Conservation (phyloP, 192 early-diverging fungal genomes). For the Ramicandelaber brevisporus region DNA sequence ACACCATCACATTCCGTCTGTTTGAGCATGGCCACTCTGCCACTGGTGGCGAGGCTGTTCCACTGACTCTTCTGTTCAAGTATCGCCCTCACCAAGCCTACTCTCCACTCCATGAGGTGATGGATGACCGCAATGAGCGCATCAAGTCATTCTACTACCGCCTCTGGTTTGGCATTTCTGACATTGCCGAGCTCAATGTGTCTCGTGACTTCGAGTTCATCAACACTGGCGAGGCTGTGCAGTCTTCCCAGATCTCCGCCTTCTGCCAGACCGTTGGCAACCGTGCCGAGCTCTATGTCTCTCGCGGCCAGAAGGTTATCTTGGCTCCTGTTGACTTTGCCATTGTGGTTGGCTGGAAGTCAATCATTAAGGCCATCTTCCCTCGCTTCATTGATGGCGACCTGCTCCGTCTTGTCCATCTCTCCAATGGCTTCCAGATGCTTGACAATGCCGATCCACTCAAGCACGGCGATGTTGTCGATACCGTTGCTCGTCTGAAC, state of each 20-base stretch:
- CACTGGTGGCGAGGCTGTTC: slow-evolving; percentile 24
- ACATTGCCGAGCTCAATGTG: slow-evolving; percentile 20
- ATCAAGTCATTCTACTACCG: slow-evolving; percentile 69
- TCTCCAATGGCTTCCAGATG: slow-evolving; percentile 81
- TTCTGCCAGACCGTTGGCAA: slow-evolving; percentile 65
- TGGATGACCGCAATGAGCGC: slow-evolving; percentile 35
- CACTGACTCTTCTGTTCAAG: slow-evolving; percentile 53
- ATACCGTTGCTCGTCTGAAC: slow-evolving; percentile 57
- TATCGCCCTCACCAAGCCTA: slow-evolving; percentile 53
- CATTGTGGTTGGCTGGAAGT: slow-evolving; percentile 71
- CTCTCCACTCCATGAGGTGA: slow-evolving; percentile 50
- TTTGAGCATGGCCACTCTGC: slow-evolving; percentile 32
- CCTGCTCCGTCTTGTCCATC: slow-evolving; percentile 71
- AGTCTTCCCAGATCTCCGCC: slow-evolving; percentile 86
- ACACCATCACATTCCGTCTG: slow-evolving; percentile 28
- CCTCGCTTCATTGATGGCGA: slow-evolving; percentile 86
- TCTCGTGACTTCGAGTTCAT: slow-evolving; percentile 37
- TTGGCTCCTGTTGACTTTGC: slow-evolving; percentile 80
- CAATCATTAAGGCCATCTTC: slow-evolving; percentile 75
- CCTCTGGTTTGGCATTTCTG: slow-evolving; percentile 45
- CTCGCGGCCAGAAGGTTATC: slow-evolving; percentile 18
- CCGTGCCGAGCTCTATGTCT: slow-evolving; percentile 21
- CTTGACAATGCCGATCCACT: slow-evolving; percentile 45
- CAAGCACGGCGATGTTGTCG: slow-evolving; percentile 55
- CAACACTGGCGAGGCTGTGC: slow-evolving; percentile 28